These are phyloP conservation scores for Pythium sp. DNA, from an alignment of 352 stramenopile genomes.

Conservation along the genomic window DNA sequence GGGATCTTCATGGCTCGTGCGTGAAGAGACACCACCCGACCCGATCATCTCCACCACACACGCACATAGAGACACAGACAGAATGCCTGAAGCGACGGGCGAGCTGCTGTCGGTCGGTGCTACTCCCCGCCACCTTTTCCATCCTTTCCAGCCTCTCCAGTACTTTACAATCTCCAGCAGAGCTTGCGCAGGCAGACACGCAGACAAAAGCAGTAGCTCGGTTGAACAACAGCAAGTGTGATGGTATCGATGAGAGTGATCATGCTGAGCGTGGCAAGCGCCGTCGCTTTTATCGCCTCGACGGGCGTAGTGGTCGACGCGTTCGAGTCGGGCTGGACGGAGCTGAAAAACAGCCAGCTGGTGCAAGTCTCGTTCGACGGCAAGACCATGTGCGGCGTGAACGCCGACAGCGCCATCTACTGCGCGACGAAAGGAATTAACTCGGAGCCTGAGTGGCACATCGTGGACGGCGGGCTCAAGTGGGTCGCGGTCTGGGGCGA, in stretches of 20 bases:
- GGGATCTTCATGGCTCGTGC: too few relatives aligned
- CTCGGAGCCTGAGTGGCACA: not conserved
- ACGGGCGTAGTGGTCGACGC: not conserved
- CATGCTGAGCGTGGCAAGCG: not conserved
- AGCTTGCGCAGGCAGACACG: not conserved
- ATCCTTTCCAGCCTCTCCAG: too few relatives aligned
- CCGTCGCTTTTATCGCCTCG: not conserved
- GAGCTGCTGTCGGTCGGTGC: too few relatives aligned
- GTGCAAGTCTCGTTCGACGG: slow-evolving; percentile 18
- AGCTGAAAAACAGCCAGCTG: not conserved
- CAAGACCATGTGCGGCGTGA: slow-evolving; percentile 17
- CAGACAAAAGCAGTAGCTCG: not conserved
- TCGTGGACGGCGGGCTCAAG: slow-evolving; percentile 5
- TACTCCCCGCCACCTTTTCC: too few relatives aligned
- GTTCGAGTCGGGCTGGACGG: slow-evolving; percentile 11
- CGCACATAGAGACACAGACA: too few relatives aligned
- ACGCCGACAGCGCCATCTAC: slow-evolving; percentile 5
- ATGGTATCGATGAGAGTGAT: slow-evolving; percentile 20
- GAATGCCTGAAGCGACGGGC: too few relatives aligned
- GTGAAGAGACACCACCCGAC: too few relatives aligned
- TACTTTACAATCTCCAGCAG: slow-evolving; percentile 13
- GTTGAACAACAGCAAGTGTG: not conserved
- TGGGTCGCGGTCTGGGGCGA: slow-evolving; percentile 24
- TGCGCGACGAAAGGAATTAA: slow-evolving; percentile 12
- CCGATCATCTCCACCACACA: too few relatives aligned